Base-by-base conservation (phyloP, 2,329 filamentous ascomycete species). In the Paracorniculantispora psalliotae region DNA sequence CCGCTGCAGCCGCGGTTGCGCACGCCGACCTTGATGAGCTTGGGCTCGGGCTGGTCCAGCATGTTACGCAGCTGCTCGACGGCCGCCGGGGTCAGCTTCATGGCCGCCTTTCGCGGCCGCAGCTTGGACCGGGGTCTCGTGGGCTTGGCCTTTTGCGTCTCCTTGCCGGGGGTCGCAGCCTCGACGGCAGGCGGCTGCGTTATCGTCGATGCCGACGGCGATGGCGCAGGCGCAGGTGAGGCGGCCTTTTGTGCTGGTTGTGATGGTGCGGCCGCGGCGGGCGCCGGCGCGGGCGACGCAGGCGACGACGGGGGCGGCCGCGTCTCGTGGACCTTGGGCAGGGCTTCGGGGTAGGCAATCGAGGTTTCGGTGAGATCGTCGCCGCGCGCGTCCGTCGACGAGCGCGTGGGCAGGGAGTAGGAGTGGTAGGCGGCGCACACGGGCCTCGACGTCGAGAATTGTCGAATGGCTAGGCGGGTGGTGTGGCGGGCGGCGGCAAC, bases 1-100 rank as follows among this genome's bases (percentile, higher is more conserved):
- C 94, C 94, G 55, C 92, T 97, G 75, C 94, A 99, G 10, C 94
- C 94, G 64, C 91, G 84, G 74, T 96, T 97, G 73, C 89, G 91
- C 62, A 97, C 94, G 13, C 94, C 92, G 6, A 99, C 90, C 67
- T 94, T 88, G 72, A 99, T 96, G 64, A 96, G 81, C 76, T 96
- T 96, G 2, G 92, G 92, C 26, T 94, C 86, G 0, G 94, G 94
- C 67, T 92, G 88, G 62, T 92, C 85, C 7, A 97, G 82, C 39
- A 99, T 76, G 19, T 82, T 80, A 60, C 85, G 85, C 35, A 99
- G 80, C 67, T 96, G 92, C 49, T 86, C 79, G 2, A 96, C 88
- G 0, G 94, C 94, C 1, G 86, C 77, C 0, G 90, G 83, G 0
- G 92, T 92, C 25, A 99, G 81, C 65, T 85, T 91, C 79, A 99